Base-by-base conservation (phyloP, 495 filamentous ascomycete species). In the Evansstolkia leycettana region DNA sequence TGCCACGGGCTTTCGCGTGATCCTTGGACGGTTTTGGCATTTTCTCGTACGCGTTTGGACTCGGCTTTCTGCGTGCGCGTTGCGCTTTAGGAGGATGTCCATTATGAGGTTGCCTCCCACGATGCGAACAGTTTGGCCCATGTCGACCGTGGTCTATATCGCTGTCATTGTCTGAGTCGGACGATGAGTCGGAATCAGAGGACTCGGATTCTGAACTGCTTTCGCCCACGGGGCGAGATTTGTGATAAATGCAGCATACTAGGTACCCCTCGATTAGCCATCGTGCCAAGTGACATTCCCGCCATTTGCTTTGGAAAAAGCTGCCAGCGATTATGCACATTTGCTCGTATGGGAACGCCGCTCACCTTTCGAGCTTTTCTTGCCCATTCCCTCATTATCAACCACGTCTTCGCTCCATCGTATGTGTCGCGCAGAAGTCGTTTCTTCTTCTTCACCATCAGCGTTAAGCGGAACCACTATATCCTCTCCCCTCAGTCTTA, bases 191-290 rank as follows among this genome's bases (percentile, higher is more conserved):
- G 17, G 75, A 77, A 33, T 69, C 68, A 9, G 78, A 69, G 42
- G 68, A 52, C 27, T 76, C 78, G 17, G 77, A 80, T 46, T 87
- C 81, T 38, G 80, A 80, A 41, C 76, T 84, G 11, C 84, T 93
- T 55, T 95, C 90, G 55, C 80, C 90, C 7, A 87, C 74, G 27
- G 70, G 74, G 34, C 77, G 79, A 2, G 84, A 75, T 40, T 82
- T 82, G 64, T 93, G 87, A 65, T 95, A 99, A 53, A 96, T 96
- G 57, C 90, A 99, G 72, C 90, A 99, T 15, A 96, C 92, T 95
- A 46, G n/a, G n/a, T n/a, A n/a, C n/a, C n/a, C n/a, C n/a, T n/a
- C n/a, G n/a, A n/a, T n/a, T n/a, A n/a, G n/a, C n/a, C n/a, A n/a
- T n/a, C n/a, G n/a, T n/a, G n/a, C n/a, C n/a, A n/a, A n/a, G n/a